Conservation (phyloP, 768 basidiomycete genomes). For the Tremella yokohamensis region DNA sequence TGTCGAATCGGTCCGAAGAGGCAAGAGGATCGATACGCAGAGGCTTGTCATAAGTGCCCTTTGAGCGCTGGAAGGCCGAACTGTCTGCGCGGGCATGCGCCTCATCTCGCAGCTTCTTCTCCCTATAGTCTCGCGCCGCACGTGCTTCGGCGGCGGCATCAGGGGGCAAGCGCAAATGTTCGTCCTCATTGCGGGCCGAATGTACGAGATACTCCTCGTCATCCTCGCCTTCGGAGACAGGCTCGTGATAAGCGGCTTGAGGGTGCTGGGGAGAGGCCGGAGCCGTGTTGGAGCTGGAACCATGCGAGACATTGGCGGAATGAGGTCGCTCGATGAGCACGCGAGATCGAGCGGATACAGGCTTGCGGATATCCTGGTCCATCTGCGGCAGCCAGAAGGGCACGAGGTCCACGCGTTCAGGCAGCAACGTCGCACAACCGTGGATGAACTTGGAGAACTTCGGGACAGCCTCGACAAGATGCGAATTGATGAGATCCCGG, state of each 20-base stretch:
- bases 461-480: conserved; percentile 94
- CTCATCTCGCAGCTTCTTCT: conserved; percentile 66
- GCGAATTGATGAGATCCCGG: conserved; percentile 87
- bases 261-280: conserved; percentile 54
- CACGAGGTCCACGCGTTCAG: conserved; percentile 87
- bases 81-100: conserved; percentile 33
- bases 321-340: conserved; percentile 62
- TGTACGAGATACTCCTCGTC: conserved; percentile 59
- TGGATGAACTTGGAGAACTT: conserved; percentile 96
- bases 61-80: conserved; percentile 14
- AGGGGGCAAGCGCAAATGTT: conserved; percentile 69
- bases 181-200: conserved; percentile 75
- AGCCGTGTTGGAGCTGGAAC: conserved; percentile 48
- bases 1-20: conserved; percentile 75
- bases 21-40: conserved; percentile 76
- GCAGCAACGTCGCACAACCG: conserved; percentile 88
- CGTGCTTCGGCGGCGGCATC: conserved; percentile 61
- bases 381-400: conserved; percentile 98
- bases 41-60: conserved; percentile 31
- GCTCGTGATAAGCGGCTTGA: conserved; percentile 66
- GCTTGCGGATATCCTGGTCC: conserved; percentile 89
- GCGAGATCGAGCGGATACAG: conserved; percentile 69
- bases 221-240: conserved; percentile 92
- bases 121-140: conserved; percentile 81
- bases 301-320: conserved; percentile 33